Evolutionary conservation across 805 yeast species (phyloP).

Genomic region (Cephaloascus fragrans): DNA sequence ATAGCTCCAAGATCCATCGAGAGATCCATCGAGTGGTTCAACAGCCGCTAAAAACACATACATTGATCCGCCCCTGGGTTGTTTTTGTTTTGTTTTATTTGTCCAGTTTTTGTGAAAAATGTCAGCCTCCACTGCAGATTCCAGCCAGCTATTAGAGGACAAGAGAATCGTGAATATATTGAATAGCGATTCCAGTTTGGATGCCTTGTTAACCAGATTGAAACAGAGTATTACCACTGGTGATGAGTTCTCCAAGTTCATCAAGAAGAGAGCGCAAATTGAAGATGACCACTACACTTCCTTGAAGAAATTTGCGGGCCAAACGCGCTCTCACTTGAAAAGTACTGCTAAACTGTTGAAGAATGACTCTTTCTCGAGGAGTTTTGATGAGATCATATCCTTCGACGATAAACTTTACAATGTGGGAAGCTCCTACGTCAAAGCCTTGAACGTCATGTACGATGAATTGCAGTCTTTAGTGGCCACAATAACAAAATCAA

Average conservation of each 20-base stretch:
- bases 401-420: slow-evolving; percentile 66
- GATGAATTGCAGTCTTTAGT: slow-evolving; percentile 73
- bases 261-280: slow-evolving; percentile 66
- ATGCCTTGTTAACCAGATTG: slow-evolving; percentile 57
- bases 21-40: no score
- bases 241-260: slow-evolving; percentile 74
- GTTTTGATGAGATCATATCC: slow-evolving; percentile 59
- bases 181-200: slow-evolving; percentile 69
- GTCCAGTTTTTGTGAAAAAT: no score
- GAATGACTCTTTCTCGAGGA: slow-evolving; percentile 55
- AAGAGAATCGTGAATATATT: slow-evolving; percentile 43
- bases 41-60: no score
- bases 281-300: slow-evolving; percentile 77
- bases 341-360: slow-evolving; percentile 33
- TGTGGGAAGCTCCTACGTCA: slow-evolving; percentile 69
- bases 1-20: no score
- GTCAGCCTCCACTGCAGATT: no score
- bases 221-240: slow-evolving; percentile 76
- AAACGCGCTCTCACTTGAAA: slow-evolving; percentile 40
- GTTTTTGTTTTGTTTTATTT: no score
- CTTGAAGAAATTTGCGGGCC: slow-evolving; percentile 57
- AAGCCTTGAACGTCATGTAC: slow-evolving; percentile 73
- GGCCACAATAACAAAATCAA: slow-evolving; percentile 55
- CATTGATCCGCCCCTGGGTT: no score
- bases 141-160: slow-evolving; percentile 27